phyloP scores from a whole-genome alignment of 2,329 filamentous ascomycete genomes.

The Aphanocladium album region DNA sequence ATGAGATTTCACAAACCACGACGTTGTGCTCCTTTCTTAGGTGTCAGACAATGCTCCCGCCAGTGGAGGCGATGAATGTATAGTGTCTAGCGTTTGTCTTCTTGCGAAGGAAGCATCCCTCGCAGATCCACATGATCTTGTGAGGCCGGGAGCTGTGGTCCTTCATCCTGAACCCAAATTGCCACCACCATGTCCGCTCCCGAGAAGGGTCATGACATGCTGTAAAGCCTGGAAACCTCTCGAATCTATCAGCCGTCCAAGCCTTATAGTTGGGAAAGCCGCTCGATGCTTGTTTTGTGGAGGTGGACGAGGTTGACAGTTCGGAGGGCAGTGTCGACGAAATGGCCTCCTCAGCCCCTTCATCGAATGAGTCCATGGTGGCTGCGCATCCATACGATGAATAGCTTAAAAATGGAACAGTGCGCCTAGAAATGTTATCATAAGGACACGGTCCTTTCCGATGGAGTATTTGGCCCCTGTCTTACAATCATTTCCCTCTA shows the following conservation, averaged over 20 bases:
- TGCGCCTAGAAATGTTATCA: neutral
- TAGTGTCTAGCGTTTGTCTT: slow-evolving; percentile 3
- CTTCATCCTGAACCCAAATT: slow-evolving; percentile 5
- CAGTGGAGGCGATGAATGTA: neutral
- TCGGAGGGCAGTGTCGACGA: neutral
- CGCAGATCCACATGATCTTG: neutral
- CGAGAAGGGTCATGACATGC: slow-evolving; percentile 1
- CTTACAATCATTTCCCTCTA: neutral
- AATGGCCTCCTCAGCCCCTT: neutral
- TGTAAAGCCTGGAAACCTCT: neutral
- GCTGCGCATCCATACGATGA: neutral
- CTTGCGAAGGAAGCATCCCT: slow-evolving; percentile 2
- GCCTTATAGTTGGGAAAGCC: neutral
- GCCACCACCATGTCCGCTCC: slow-evolving; percentile 2
- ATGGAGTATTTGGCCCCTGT: neutral
- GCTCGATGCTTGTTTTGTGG: neutral
- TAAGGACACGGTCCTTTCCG: neutral
- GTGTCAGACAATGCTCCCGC: neutral
- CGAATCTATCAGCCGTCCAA: neutral
- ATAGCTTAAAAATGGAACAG: neutral
- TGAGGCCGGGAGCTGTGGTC: neutral
- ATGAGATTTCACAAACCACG: neutral
- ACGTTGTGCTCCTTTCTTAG: slow-evolving; percentile 3
- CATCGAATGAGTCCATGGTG: neutral
- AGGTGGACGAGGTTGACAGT: neutral